Percentiles rank a stretch among this genome's conserved stretches.
These are phyloP conservation scores for Nemophila menziesii DNA, from an alignment of 257 asterid species.

Conservation along the genomic window DNA sequence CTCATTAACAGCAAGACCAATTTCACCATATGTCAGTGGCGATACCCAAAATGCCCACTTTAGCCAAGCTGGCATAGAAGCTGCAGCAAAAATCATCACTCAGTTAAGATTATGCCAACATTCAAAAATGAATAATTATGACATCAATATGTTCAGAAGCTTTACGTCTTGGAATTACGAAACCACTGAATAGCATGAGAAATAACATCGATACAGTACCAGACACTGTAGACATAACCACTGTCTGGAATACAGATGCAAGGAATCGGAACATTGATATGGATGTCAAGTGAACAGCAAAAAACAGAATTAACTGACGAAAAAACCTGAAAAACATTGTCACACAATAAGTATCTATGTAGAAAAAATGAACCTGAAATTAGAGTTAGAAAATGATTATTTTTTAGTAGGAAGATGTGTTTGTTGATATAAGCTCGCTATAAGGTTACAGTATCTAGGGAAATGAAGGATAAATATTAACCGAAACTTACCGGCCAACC, in stretches of 20 bases:
- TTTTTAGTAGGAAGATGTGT: no score
- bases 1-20: conserved; percentile 21
- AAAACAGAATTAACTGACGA: conserved; percentile 11
- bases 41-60: conserved; percentile 23
- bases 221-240: conserved; percentile 11
- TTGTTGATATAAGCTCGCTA: no score
- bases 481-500: no score
- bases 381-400: conserved; percentile 2
- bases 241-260: conserved; percentile 13
- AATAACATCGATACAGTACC: conserved; percentile 9
- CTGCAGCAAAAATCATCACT: conserved; percentile 11
- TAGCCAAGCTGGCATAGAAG: conserved; percentile 20
- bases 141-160: background rate
- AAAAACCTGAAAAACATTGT: conserved; percentile 12
- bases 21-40: conserved; percentile 22
- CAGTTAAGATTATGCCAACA: background rate
- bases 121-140: no score
- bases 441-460: no score
- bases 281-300: conserved; percentile 17
- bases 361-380: background rate
- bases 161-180: conserved; percentile 18
- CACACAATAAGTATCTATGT: no score
- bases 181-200: conserved; percentile 14
- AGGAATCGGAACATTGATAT: conserved; percentile 20
- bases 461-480: no score